Percentiles rank a stretch among this genome's conserved stretches.
Conservation (phyloP, 1,139 yeast species). For the Saccharomyces hybrid region DNA sequence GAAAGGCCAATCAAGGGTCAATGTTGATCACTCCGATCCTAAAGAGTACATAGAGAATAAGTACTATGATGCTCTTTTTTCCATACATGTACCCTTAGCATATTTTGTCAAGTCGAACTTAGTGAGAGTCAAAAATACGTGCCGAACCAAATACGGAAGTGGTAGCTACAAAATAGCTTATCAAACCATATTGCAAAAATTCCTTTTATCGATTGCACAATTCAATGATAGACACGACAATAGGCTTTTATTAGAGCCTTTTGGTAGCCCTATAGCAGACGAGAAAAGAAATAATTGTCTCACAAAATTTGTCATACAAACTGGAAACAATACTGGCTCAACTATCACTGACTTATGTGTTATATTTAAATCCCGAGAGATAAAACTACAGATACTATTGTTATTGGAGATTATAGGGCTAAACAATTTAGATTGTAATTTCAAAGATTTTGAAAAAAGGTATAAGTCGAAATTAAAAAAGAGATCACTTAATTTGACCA, state of each 20-base stretch:
- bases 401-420: constrained; percentile 41
- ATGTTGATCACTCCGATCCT: constrained; percentile 11
- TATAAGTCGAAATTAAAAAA: constrained; percentile 26
- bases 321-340: neutral
- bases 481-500: constrained; percentile 37
- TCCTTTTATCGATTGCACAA: constrained; percentile 12
- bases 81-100: constrained; percentile 23
- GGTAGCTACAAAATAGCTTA: constrained; percentile 9
- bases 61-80: constrained; percentile 25
- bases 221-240: constrained; percentile 23
- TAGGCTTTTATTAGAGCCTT: neutral
- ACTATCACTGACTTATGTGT: constrained; percentile 10
- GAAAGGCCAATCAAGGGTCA: neutral
- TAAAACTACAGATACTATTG: constrained; percentile 56
- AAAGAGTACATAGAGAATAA: constrained; percentile 18
- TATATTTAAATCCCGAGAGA: constrained; percentile 52
- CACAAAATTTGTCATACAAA: constrained; percentile 6
- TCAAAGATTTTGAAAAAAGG: constrained; percentile 24
- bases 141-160: constrained; percentile 10
- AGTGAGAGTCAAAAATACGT: constrained; percentile 22
- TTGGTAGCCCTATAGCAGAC: constrained; percentile 1
- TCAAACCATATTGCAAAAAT: constrained; percentile 9
- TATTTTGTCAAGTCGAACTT: constrained; percentile 30
- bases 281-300: constrained; percentile 9
- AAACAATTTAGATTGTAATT: constrained; percentile 28